Conservation (phyloP, 2,329 filamentous ascomycete species). For the Byssothecium circinans region DNA sequence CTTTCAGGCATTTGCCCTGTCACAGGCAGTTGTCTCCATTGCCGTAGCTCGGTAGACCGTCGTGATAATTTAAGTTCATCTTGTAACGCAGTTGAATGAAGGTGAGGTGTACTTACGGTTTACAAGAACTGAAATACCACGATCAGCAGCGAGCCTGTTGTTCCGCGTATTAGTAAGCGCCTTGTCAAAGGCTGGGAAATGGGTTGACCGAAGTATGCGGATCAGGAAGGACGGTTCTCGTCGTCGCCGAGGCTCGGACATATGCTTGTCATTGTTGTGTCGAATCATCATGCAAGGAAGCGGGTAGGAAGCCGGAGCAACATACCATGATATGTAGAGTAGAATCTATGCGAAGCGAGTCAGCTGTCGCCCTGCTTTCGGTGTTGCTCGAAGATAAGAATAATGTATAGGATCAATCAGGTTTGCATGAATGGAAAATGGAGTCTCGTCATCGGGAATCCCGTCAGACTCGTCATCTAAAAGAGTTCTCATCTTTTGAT, state of each 20-base stretch:
- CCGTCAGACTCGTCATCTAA: conserved; percentile 83
- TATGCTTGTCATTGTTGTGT: conserved; percentile 90
- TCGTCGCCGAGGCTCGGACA: conserved; percentile 76
- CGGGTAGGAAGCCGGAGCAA: conserved; percentile 1
- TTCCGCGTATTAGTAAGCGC: conserved; percentile 27
- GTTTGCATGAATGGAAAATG: conserved; percentile 72
- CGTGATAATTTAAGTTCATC: conserved; percentile 63
- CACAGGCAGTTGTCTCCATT: conserved; percentile 80
- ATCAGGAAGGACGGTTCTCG: conserved; percentile 45
- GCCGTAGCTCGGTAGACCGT: conserved; percentile 83
- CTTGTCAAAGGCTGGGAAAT: conserved; percentile 19
- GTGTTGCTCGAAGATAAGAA: background rate
- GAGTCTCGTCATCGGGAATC: conserved; percentile 68
- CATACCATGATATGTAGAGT: background rate
- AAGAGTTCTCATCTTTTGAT: conserved; percentile 50
- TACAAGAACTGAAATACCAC: background rate
- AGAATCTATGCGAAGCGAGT: background rate
- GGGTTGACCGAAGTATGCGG: conserved; percentile 4
- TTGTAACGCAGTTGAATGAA: conserved; percentile 20
- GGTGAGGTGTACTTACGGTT: conserved; percentile 13
- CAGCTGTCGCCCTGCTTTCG: background rate
- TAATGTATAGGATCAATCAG: conserved; percentile 8
- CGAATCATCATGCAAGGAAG: conserved; percentile 70
- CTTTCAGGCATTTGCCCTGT: conserved; percentile 61
- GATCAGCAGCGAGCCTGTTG: too few relatives aligned